Base-by-base conservation (phyloP, 371 early-diverging fungal genomes). In the Mucor sp. region DNA sequence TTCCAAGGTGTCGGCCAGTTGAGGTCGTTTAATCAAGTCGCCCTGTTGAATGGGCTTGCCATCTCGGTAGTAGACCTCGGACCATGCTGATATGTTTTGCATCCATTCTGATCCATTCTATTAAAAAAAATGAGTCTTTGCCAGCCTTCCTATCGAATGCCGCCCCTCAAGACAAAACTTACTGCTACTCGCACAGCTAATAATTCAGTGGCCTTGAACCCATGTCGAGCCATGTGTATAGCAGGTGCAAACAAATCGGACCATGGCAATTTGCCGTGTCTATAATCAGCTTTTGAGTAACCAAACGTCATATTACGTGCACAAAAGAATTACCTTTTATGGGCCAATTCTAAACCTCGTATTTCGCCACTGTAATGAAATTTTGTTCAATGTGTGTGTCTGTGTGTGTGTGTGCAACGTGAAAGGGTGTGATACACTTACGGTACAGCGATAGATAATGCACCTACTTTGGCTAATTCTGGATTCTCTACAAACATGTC, bases 241-340 rank as follows among this genome's bases (percentile, higher is more conserved):
- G 94, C 82, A 6, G 97, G 95, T 62, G 77, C 85, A 78, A 99
- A 91, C 21, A 99, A 79, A 3, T 85, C 71, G 7, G 76, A 69
- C 99, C 99, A 99, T 0, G 91, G 83, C 11, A 98, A 78, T 67
- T 86, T 91, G 6, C 98, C 98, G 67, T 89, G 83, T 60, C 86
- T 83, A 60, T 66, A 63, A 41, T 8, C 14, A 15, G 27, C 15
- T 4, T n/a, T 57, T 57, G 32, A 32, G 57, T 57, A 57, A 57
- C 57, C 57, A 28, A 32, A 57, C 57, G 57, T 25, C 44, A 59
- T 27, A 9, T 66, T 19, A n/a, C 17, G 41, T 37, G 32, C 23
- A 4, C 21, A 50, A 50, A n/a, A 53, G 55, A 35, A 1, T 55
- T 72, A 76, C 78, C 80, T 74, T 61, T 84, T 80, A 75, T 98